Conservation (phyloP, 2,329 filamentous ascomycete species). For the Aspergillus alliaceus region DNA sequence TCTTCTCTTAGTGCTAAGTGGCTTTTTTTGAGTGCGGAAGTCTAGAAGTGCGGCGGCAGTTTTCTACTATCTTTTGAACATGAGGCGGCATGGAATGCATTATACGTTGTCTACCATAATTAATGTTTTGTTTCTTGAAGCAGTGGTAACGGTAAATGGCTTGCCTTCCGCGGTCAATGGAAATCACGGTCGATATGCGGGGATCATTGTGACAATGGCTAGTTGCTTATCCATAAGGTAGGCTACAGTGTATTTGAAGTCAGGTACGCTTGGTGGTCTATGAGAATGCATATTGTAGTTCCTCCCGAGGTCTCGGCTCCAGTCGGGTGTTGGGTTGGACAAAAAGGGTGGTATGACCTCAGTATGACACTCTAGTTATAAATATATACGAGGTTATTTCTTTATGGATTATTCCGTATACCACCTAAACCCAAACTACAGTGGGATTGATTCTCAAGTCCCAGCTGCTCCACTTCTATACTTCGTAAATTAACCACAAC, state of each 20-base stretch:
- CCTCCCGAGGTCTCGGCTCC: too few relatives aligned
- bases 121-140: not conserved
- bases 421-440: not conserved
- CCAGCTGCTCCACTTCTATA: not conserved
- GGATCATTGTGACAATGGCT: not conserved
- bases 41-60: conserved; percentile 51
- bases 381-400: too few relatives aligned
- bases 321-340: too few relatives aligned
- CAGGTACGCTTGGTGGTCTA: not conserved
- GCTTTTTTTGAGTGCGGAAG: conserved; percentile 87
- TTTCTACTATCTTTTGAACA: not conserved
- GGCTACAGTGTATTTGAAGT: not conserved
- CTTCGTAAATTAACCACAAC: not conserved
- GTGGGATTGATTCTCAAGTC: not conserved
- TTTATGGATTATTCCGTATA: not conserved
- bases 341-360: too few relatives aligned
- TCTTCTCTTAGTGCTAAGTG: conserved; percentile 74
- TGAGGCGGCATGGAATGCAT: too few relatives aligned
- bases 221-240: not conserved
- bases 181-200: too few relatives aligned
- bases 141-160: not conserved
- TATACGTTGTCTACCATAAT: not conserved
- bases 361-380: conserved; percentile 2
- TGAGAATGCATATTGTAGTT: not conserved
- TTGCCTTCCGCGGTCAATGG: not conserved